These are phyloP conservation scores for Helenozyma baotianmanensis DNA, from an alignment of 805 yeast genomes.

Conservation along the genomic window DNA sequence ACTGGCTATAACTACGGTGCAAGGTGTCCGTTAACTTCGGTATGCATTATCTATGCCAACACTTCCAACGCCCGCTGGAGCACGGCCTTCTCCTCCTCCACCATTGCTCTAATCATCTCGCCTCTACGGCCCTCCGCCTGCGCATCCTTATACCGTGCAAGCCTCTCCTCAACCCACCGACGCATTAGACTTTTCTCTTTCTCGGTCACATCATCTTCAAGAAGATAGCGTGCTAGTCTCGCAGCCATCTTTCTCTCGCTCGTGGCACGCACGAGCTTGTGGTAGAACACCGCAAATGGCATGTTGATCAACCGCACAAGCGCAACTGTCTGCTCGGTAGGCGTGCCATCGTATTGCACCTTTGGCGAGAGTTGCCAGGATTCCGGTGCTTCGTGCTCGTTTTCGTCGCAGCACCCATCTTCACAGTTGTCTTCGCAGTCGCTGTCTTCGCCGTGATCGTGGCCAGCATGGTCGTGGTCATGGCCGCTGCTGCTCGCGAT, in stretches of 20 bases:
- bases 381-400: slow-evolving; percentile 20
- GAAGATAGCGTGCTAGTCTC: slow-evolving; percentile 16
- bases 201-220: slow-evolving; percentile 10
- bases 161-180: slow-evolving; percentile 24
- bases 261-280: slow-evolving; percentile 15
- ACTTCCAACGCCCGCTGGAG: slow-evolving; percentile 10
- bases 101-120: slow-evolving; percentile 14
- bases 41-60: neutral
- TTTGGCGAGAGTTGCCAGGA: slow-evolving; percentile 44
- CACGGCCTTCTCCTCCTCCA: slow-evolving; percentile 25
- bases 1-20: no score
- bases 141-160: slow-evolving; percentile 16
- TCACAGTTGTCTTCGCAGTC: slow-evolving; percentile 20
- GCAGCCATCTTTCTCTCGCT: slow-evolving; percentile 20
- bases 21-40: no score
- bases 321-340: slow-evolving; percentile 36
- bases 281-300: slow-evolving; percentile 24
- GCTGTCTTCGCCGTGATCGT: slow-evolving; percentile 17
- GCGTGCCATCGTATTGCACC: slow-evolving; percentile 38
- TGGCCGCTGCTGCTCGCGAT: slow-evolving; percentile 5
- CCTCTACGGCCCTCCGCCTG: slow-evolving; percentile 8
- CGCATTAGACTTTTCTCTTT: slow-evolving; percentile 13
- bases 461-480: slow-evolving; percentile 16
- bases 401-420: slow-evolving; percentile 12
- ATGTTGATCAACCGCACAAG: slow-evolving; percentile 19